Evolutionary conservation across 2,329 filamentous ascomycete genomes (phyloP), one percentile per base, ranked within the genome.

Genomic region (Aotearoamyces nothofagi): DNA sequence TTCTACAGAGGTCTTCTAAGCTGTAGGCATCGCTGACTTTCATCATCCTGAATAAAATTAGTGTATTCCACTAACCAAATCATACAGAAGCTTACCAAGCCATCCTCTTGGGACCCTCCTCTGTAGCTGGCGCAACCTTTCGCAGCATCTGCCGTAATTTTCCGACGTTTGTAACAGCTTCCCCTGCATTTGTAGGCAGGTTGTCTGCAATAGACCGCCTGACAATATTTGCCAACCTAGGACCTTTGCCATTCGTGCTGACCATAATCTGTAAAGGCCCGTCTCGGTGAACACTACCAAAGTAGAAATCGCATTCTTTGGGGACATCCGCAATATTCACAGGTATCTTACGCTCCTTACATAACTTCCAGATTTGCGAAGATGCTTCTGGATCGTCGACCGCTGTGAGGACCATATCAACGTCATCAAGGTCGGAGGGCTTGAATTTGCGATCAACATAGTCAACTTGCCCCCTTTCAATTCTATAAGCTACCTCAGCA

Each of bases 181-280:
- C 72, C 6, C 90, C 90, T 16, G 81, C 78, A 39, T 90, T 83
- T 11, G 60, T 57, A 2, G 90, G 90, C 32, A 98, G 57, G 27
- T 62, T 64, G 12, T 61, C 65, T 11, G 83, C 86, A 39, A 98
- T 93, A 48, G 79, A 72, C 48, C 78, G 69, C 30, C 87, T 63
- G 28, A 98, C 79, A 26, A 86, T 75, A 41, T 82, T 87, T 7
- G 90, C 90, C 38, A 98, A 58, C 49, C 87, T 76, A 0, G 90
- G 90, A 0, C 90, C 90, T 50, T 93, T 94, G 29, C 90, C 90
- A 51, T 96, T 98, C 19, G 90, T 98, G 58, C 81, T 92, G 43
- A 98, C 87, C 90, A 98, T 98, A 46, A 98, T 78, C 60, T 98
- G 90, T 35, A 98, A 56, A 5, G 90, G 90, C 0, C 90, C 90